phyloP scores from a whole-genome alignment of 441 rosid species.

The Breynia disticha region DNA sequence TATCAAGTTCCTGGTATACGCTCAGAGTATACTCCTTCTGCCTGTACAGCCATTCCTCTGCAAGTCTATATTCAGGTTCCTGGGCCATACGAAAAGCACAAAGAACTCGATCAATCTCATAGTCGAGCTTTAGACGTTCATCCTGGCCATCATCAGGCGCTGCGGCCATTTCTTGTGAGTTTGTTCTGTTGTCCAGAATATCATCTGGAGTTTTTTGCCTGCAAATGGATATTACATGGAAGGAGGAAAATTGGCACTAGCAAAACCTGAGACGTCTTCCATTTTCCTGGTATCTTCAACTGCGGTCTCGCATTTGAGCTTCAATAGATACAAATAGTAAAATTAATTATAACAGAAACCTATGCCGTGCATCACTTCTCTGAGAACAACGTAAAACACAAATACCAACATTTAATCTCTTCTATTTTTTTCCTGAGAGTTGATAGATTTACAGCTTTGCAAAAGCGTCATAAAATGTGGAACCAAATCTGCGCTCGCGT shows the following conservation, averaged over 20 bases:
- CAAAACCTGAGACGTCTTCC: background rate
- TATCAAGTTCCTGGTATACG: conserved; percentile 54
- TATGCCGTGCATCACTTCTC: conserved; percentile 30
- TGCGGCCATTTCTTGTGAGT: conserved; percentile 17
- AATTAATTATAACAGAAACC: background rate
- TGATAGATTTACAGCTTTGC: conserved; percentile 44
- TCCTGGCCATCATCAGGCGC: conserved; percentile 31
- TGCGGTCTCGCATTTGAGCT: conserved; percentile 53
- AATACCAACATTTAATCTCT: conserved; percentile 46
- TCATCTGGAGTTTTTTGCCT: conserved; percentile 18
- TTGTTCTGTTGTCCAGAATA: conserved; percentile 16
- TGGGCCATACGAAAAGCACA: conserved; percentile 46
- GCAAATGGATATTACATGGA: background rate
- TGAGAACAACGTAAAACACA: conserved; percentile 54
- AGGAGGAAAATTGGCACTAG: background rate
- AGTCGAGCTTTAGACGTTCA: conserved; percentile 46
- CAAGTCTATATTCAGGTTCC: conserved; percentile 51
- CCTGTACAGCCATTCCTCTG: conserved; percentile 50
- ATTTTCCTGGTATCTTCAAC: conserved; percentile 30
- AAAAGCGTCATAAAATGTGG: conserved; percentile 50
- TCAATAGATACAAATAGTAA: conserved; percentile 25
- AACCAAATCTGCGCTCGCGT: conserved; percentile 53
- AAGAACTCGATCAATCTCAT: conserved; percentile 50
- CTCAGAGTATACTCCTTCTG: conserved; percentile 48
- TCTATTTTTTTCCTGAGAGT: conserved; percentile 46